Evolutionary conservation across 2,329 filamentous ascomycete genomes (phyloP).

Genomic region (Podosphaera fusca): DNA sequence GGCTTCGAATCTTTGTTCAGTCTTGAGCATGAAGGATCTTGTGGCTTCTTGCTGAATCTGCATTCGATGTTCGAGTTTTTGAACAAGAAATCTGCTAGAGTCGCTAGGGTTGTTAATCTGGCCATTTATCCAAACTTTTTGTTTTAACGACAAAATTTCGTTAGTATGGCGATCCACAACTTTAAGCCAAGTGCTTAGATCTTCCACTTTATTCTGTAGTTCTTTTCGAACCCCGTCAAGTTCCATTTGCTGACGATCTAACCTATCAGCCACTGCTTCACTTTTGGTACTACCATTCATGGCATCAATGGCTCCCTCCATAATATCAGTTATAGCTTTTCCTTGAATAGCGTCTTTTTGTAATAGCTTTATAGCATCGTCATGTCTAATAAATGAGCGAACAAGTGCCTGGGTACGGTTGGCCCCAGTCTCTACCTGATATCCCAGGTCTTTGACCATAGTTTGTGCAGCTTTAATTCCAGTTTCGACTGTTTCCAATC

Average conservation of each 20-base stretch:
- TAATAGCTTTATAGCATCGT: conserved; percentile 1
- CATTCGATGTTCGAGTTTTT: background rate
- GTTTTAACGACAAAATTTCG: background rate
- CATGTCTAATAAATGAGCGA: background rate
- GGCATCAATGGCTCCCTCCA: conserved; percentile 1
- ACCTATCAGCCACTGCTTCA: background rate
- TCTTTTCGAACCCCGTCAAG: background rate
- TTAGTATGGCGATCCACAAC: background rate
- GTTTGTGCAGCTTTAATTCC: background rate
- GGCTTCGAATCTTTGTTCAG: background rate
- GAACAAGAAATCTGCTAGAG: background rate
- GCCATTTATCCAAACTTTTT: background rate
- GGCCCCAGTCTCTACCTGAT: background rate
- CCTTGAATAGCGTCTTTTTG: background rate
- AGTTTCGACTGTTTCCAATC: background rate
- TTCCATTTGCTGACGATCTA: background rate
- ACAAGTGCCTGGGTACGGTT: background rate
- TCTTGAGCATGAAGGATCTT: background rate
- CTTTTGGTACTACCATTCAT: background rate
- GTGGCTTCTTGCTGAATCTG: conserved; percentile 1
- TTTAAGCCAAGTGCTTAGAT: background rate
- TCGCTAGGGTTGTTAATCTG: background rate
- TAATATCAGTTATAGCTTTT: conserved; percentile 1
- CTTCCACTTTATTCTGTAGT: background rate
- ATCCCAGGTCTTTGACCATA: background rate